phyloP scores from a whole-genome alignment of 2,329 filamentous ascomycete species.

The Podosphaera leucotricha region DNA sequence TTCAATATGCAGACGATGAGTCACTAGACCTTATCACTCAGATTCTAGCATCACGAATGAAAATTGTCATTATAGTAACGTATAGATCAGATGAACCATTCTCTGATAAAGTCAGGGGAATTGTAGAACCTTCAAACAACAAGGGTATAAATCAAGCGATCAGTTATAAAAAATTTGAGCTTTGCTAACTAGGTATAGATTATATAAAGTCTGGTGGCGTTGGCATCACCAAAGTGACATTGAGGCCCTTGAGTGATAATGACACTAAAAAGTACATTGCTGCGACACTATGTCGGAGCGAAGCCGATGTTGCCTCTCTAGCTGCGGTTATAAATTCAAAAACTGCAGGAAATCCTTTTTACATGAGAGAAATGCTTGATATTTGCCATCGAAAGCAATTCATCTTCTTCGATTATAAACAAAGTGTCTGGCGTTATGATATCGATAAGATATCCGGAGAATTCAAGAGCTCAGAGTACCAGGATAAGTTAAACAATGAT shows the following conservation, averaged over 20 bases:
- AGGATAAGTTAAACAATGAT: slow-evolving; percentile 56
- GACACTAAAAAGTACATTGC: slow-evolving; percentile 69
- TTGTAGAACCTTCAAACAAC: slow-evolving; percentile 28
- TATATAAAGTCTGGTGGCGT: slow-evolving; percentile 22
- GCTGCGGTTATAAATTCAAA: slow-evolving; percentile 55
- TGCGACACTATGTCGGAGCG: slow-evolving; percentile 50
- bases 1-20: slow-evolving; percentile 78
- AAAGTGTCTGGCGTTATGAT: slow-evolving; percentile 63
- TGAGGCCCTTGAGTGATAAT: slow-evolving; percentile 51
- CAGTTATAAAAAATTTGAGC: not conserved
- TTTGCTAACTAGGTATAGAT: slow-evolving; percentile 11
- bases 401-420: slow-evolving; percentile 75
- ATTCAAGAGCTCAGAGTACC: slow-evolving; percentile 56
- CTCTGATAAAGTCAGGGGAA: slow-evolving; percentile 21
- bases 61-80: slow-evolving; percentile 38
- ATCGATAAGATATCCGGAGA: slow-evolving; percentile 68
- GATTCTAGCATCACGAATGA: slow-evolving; percentile 55
- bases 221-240: slow-evolving; percentile 42
- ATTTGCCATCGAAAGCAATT: slow-evolving; percentile 69
- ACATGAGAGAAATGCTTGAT: slow-evolving; percentile 74
- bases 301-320: slow-evolving; percentile 50
- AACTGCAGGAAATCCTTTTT: slow-evolving; percentile 71
- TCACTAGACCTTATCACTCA: slow-evolving; percentile 63
- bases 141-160: slow-evolving; percentile 22
- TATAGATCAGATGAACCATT: slow-evolving; percentile 33